Conservation (phyloP, 2,329 filamentous ascomycete genomes). For the Tolypocladium pustulatum region DNA sequence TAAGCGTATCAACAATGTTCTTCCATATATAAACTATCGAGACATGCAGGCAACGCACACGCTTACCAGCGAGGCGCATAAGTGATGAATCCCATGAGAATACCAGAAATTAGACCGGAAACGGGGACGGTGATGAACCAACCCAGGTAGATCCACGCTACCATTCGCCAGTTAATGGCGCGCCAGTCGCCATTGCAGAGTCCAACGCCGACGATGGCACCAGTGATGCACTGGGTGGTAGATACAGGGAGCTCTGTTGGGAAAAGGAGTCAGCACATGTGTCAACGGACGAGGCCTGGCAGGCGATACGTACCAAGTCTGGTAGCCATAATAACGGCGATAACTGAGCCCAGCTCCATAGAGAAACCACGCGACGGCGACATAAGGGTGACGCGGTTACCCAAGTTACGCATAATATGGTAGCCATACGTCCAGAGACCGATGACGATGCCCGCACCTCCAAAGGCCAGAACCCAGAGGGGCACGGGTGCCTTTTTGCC, state of each 20-base stretch:
- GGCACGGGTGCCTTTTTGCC: conserved; percentile 38
- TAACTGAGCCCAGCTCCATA: conserved; percentile 50
- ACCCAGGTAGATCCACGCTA: conserved; percentile 46
- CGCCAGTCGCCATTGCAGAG: conserved; percentile 48
- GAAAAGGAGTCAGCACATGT: conserved; percentile 2
- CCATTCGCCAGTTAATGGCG: conserved; percentile 53
- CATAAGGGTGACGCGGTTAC: conserved; percentile 53
- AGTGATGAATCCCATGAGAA: conserved; percentile 51
- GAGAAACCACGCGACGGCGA: conserved; percentile 48
- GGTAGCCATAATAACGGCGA: conserved; percentile 54
- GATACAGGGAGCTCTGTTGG: conserved; percentile 45
- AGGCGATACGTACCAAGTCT: conserved; percentile 34
- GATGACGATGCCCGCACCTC: conserved; percentile 39
- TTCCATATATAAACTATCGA: not conserved
- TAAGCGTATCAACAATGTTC: not conserved
- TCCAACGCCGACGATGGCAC: conserved; percentile 51
- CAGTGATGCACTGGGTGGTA: conserved; percentile 55
- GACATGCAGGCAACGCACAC: not conserved
- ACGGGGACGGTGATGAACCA: conserved; percentile 52
- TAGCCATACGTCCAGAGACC: conserved; percentile 53
- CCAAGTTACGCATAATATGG: conserved; percentile 53
- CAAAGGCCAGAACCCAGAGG: conserved; percentile 48
- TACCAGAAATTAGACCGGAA: conserved; percentile 46
- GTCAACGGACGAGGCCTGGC: not conserved
- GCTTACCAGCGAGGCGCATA: conserved; percentile 43